These are phyloP conservation scores for Cyclostephanos invisitatus DNA, from an alignment of 108 stramenopile species.

Conservation along the genomic window DNA sequence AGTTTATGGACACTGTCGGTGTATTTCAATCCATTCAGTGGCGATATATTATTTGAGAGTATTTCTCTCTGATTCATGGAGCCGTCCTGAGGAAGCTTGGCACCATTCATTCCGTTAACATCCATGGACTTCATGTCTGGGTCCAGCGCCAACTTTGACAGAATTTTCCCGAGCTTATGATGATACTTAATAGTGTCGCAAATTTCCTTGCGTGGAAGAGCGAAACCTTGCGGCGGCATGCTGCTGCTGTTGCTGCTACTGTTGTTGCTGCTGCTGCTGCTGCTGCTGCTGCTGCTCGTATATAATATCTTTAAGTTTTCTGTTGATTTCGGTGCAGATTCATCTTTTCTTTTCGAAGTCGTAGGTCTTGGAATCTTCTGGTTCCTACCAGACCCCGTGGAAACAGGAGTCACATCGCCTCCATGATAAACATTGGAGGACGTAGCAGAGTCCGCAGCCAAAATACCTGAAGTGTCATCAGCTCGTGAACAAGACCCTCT, in stretches of 20 bases:
- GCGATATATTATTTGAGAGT: not conserved
- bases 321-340: not conserved
- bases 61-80: not conserved
- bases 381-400: not conserved
- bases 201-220: slow-evolving; percentile 22
- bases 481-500: not conserved
- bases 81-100: not conserved
- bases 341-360: not conserved
- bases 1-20: not conserved
- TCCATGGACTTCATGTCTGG: slow-evolving; percentile 18
- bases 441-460: not conserved
- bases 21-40: slow-evolving; percentile 3
- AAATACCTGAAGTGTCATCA: not conserved
- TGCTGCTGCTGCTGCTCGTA: not conserved
- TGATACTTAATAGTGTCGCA: slow-evolving; percentile 22
- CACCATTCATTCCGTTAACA: not conserved
- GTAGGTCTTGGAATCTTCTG: not conserved
- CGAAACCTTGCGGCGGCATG: slow-evolving; percentile 25
- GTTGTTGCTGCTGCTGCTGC: slow-evolving; percentile 5
- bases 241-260: slow-evolving; percentile 2
- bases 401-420: not conserved
- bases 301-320: not conserved
- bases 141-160: slow-evolving; percentile 30
- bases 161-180: slow-evolving; percentile 11
- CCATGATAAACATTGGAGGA: not conserved